Conservation (phyloP, 306 rosid genomes). For the Spatholobus suberectus region DNA sequence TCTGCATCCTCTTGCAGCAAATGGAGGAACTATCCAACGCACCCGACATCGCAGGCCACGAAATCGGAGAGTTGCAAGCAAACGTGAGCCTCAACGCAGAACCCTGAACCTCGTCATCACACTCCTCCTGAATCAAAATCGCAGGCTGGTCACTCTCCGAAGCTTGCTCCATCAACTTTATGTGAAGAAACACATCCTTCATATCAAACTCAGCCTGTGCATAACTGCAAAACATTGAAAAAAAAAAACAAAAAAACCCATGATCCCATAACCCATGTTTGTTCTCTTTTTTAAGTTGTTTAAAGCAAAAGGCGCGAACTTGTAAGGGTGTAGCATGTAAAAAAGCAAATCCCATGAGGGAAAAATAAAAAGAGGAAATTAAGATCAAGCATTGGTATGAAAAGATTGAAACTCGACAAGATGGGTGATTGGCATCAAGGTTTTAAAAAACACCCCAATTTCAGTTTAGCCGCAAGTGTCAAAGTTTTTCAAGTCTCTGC, state of each 20-base stretch:
- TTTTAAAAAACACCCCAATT: neutral
- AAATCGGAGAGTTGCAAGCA: conserved; percentile 83
- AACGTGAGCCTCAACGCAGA: conserved; percentile 76
- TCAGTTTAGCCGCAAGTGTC: neutral
- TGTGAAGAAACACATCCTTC: conserved; percentile 96
- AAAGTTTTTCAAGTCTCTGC: neutral
- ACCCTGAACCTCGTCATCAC: conserved; percentile 57
- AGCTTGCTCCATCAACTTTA: conserved; percentile 89
- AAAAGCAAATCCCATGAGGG: neutral
- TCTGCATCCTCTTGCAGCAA: conserved; percentile 85
- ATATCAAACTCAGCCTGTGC: conserved; percentile 92
- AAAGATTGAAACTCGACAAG: conserved; percentile 16
- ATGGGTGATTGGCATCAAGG: neutral
- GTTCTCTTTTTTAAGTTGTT: neutral
- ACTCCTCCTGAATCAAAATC: conserved; percentile 76
- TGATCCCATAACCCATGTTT: neutral
- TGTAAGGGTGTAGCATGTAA: neutral
- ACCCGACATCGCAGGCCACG: conserved; percentile 82
- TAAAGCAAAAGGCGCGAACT: neutral
- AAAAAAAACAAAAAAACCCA: neutral
- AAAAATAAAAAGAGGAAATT: neutral
- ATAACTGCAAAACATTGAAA: conserved; percentile 58
- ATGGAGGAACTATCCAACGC: conserved; percentile 73
- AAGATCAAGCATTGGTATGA: neutral
- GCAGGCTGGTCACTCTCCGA: conserved; percentile 77